Evolutionary conservation across 257 asterid genomes (phyloP).

Genomic region (Prunella vulgaris): DNA sequence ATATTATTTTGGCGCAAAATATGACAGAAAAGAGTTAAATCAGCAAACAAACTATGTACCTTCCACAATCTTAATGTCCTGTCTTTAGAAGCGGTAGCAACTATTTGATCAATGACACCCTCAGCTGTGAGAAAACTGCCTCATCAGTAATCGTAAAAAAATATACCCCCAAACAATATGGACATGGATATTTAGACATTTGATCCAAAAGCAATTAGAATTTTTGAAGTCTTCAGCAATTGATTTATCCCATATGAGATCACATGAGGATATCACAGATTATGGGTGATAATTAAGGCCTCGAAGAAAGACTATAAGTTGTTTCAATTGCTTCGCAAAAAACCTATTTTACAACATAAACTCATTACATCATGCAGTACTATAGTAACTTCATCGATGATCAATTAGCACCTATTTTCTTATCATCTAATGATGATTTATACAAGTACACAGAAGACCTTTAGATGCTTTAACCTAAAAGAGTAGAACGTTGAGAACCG

Average conservation of each 20-base stretch:
- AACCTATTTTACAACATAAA: not conserved
- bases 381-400: not conserved
- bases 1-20: constrained; percentile 6
- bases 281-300: not conserved
- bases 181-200: not conserved
- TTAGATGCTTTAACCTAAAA: not conserved
- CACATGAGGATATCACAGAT: not conserved
- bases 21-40: constrained; percentile 19
- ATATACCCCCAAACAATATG: not conserved
- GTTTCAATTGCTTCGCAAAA: not conserved
- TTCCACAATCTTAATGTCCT: constrained; percentile 84
- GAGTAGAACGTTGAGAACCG: not conserved
- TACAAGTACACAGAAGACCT: not conserved
- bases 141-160: constrained; percentile 3
- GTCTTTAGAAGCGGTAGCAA: constrained; percentile 93
- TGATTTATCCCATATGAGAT: not conserved
- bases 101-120: constrained; percentile 42
- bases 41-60: constrained; percentile 40
- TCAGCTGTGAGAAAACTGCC: constrained; percentile 31
- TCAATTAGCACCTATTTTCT: not conserved
- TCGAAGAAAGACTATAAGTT: too few species aligned
- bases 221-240: not conserved
- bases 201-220: not conserved
- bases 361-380: not conserved
- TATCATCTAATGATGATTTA: not conserved